These are phyloP conservation scores for Diplodia mutila DNA, from an alignment of 2,329 filamentous ascomycete genomes.

Conservation along the genomic window DNA sequence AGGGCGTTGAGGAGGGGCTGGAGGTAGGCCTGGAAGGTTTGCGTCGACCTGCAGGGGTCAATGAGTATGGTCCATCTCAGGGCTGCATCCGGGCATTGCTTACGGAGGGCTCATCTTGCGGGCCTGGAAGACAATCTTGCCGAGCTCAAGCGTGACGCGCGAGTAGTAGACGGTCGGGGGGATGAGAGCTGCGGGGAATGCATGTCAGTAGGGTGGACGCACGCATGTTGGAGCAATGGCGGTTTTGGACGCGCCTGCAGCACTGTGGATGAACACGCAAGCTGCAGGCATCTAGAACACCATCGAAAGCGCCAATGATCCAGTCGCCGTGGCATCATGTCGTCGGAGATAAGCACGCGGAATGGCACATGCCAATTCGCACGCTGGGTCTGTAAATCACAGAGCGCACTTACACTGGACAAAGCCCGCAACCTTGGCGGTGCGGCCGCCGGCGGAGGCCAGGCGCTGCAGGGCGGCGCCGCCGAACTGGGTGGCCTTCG, in stretches of 20 bases:
- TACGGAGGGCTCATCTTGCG: conserved; percentile 97
- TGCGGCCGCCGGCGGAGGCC: conserved; percentile 79
- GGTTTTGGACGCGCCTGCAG: conserved; percentile 8
- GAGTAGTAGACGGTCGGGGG: conserved; percentile 91
- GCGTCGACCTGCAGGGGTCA: conserved; percentile 62
- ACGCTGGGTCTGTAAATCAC: background rate
- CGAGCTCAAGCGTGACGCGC: conserved; percentile 83
- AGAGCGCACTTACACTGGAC: conserved; percentile 76
- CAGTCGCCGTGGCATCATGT: background rate
- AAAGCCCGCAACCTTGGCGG: conserved; percentile 75
- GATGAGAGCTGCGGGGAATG: conserved; percentile 67
- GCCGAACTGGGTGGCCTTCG: conserved; percentile 60
- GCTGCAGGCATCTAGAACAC: conserved; percentile 21
- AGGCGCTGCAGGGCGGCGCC: conserved; percentile 64
- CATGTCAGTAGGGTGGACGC: conserved; percentile 29
- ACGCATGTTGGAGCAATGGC: background rate
- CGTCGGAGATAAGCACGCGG: background rate
- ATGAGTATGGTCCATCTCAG: conserved; percentile 12
- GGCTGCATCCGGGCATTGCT: conserved; percentile 50
- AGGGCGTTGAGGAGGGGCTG: conserved; percentile 72
- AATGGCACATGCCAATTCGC: conserved; percentile 1
- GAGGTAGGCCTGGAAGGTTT: conserved; percentile 86
- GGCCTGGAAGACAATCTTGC: conserved; percentile 82
- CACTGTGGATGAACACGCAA: background rate
- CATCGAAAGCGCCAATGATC: conserved; percentile 21